These are phyloP conservation scores for Lachnellula suecica DNA, from an alignment of 2,329 filamentous ascomycete species.

Conservation along the genomic window DNA sequence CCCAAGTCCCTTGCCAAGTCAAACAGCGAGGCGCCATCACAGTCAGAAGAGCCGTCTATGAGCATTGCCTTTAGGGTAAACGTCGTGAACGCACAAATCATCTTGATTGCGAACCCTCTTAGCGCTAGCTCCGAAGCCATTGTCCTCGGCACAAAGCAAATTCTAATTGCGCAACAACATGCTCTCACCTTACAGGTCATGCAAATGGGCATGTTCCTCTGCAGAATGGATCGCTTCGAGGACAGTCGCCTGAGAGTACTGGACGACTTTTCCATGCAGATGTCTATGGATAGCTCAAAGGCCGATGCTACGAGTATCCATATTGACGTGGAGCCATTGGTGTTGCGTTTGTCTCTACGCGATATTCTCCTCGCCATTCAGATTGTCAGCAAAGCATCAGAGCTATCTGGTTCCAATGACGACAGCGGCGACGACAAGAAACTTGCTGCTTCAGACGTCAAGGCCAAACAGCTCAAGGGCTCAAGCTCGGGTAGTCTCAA, in stretches of 20 bases:
- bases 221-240: slow-evolving; percentile 97
- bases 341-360: slow-evolving; percentile 84
- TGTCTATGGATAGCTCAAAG: slow-evolving; percentile 75
- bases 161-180: slow-evolving; percentile 90
- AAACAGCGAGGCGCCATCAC: slow-evolving; percentile 28
- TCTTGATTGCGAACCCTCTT: slow-evolving; percentile 91
- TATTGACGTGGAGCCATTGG: slow-evolving; percentile 85
- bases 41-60: slow-evolving; percentile 49
- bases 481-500: slow-evolving; percentile 40
- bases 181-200: slow-evolving; percentile 91
- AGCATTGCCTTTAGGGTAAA: slow-evolving; percentile 87
- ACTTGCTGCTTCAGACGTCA: slow-evolving; percentile 46
- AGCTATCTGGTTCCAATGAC: slow-evolving; percentile 69
- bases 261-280: slow-evolving; percentile 91
- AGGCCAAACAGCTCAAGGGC: slow-evolving; percentile 50
- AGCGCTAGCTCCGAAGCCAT: slow-evolving; percentile 92
- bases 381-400: slow-evolving; percentile 86
- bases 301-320: slow-evolving; percentile 73
- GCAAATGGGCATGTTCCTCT: slow-evolving; percentile 96
- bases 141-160: slow-evolving; percentile 90
- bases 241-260: slow-evolving; percentile 86
- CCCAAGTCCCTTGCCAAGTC: slow-evolving; percentile 25
- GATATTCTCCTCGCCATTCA: slow-evolving; percentile 94
- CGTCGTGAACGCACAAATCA: slow-evolving; percentile 92
- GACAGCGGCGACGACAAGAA: slow-evolving; percentile 43